Evolutionary conservation across 176 grass and related monocot genomes (phyloP), one percentile per base, ranked within the genome.

Genomic region (Ensete glaucum): DNA sequence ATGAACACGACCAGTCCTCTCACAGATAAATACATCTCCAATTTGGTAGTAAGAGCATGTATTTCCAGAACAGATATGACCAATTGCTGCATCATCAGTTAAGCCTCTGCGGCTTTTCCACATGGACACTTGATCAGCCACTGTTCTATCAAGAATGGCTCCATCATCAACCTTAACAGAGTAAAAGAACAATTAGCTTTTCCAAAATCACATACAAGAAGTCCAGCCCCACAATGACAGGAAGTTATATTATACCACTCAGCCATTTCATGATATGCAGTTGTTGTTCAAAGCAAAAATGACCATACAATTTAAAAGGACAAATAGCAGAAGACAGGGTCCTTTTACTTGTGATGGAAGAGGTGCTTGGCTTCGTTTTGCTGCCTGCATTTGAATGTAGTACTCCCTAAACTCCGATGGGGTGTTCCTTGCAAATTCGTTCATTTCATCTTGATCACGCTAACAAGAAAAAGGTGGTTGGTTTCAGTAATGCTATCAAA

Each of bases 1-100:
- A 77, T 98, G 95, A 52, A 94, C 95, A 78, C 88, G 72, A 50
- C 95, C 90, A 16, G 95, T 99, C 73, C 87, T 99, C 78, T 99
- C 95, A 94, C 95, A 99, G 43, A 99, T 93, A 73, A 89, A 99
- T 82, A 88, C 95, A 89, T 93, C 88, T 62, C 90, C 90, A 85
- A 99, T 99, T 80, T 89, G 85, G 58, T 80, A 84, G 79, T 98
- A 98, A 1, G 83, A 84, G 26, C 95, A 94, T 62, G 82, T 87
- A 72, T 82, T 99, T 80, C 95, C 95, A 21, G 90, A 94, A 78
- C 95, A 99, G 64, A 68, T 73, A 76, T 99, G 90, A 20, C 95
- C 88, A 54, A 69, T 84, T 68, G 85, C 78, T 52, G 79, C 77
- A 76, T 93, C 92, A 78, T 92, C 88, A 16, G 80, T 89, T 52